Evolutionary conservation across 2,329 filamentous ascomycete genomes (phyloP), one percentile per base, ranked within the genome.

Genomic region (Aspergillus sergii): DNA sequence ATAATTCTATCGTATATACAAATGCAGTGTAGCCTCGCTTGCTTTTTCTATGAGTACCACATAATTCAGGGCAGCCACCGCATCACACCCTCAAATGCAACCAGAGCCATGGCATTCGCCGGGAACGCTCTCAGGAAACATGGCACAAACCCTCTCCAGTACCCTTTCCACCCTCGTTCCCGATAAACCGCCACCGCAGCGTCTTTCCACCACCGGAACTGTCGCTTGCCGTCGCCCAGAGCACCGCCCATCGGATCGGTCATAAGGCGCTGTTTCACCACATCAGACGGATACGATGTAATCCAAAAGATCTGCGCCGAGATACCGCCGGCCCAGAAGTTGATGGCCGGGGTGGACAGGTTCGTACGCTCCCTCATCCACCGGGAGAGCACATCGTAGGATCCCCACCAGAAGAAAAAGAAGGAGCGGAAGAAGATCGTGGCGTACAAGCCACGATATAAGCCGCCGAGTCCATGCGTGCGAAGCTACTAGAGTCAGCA

Each of bases 381-480:
- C 26, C 87, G 84, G 6, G 92, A 91, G 69, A 98, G 85, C 34
- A 97, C 71, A 72, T 97, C 94, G 81, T 99, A 99, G 64, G 89
- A 91, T n/a, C 89, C 89, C 95, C 95, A 99, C 94, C 94, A 98
- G 82, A 90, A 95, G 85, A 97, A 97, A 84, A 99, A 99, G 81
- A 94, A 96, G 16, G 89, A 88, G 21, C 95, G 87, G 82, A 98
- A 98, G 55, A 98, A 79, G 56, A 98, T 82, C 0, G 95, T 98
- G 1, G 95, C 92, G 43, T 80, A 83, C 14, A 99, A 85, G 0
- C 95, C 95, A 75, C 93, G 93, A 78, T 94, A 99, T 9, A 99
- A 78, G 41, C 94, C 95, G 26, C 79, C 75, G 3, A 97, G 72
- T 53, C 95, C 94, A 76, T 98, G 93, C 57, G 76, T 72, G 30